These are phyloP conservation scores for Amanita polypyramis DNA, from an alignment of 768 basidiomycete species.

Conservation along the genomic window DNA sequence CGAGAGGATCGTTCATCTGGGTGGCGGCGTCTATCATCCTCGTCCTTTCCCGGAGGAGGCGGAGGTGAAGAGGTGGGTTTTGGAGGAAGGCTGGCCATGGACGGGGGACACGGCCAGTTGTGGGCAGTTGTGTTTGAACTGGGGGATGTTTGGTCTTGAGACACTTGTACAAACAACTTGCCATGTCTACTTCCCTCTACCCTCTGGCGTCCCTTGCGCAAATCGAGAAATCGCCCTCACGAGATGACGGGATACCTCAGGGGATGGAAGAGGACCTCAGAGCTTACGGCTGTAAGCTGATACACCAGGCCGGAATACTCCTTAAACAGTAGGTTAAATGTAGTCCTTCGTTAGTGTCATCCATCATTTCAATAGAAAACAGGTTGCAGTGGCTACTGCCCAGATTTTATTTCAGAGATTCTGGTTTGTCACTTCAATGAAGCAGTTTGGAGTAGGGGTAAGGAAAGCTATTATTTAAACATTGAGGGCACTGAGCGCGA, in stretches of 20 bases:
- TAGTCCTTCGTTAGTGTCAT: neutral
- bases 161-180: neutral
- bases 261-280: conserved; percentile 84
- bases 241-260: conserved; percentile 68
- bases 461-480: conserved; percentile 20
- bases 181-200: conserved; percentile 47
- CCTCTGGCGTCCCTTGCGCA: conserved; percentile 80
- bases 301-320: conserved; percentile 89
- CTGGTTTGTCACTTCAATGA: conserved; percentile 93
- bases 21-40: conserved; percentile 20
- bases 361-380: conserved; percentile 49
- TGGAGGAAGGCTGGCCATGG: conserved; percentile 30
- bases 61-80: conserved; percentile 24
- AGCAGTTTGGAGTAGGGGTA: conserved; percentile 89
- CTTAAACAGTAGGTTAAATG: conserved; percentile 64
- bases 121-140: neutral
- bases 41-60: conserved; percentile 14
- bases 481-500: conserved; percentile 3
- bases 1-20: conserved; percentile 15
- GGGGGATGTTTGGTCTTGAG: conserved; percentile 1
- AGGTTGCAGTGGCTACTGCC: conserved; percentile 93
- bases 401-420: conserved; percentile 96
- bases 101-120: no score
- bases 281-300: conserved; percentile 86
- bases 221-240: conserved; percentile 70